Percentiles rank a stretch among this genome's conserved stretches.
Evolutionary conservation across 2,329 filamentous ascomycete genomes (phyloP).

Genomic region (Cylindrodendrum hubeiense): DNA sequence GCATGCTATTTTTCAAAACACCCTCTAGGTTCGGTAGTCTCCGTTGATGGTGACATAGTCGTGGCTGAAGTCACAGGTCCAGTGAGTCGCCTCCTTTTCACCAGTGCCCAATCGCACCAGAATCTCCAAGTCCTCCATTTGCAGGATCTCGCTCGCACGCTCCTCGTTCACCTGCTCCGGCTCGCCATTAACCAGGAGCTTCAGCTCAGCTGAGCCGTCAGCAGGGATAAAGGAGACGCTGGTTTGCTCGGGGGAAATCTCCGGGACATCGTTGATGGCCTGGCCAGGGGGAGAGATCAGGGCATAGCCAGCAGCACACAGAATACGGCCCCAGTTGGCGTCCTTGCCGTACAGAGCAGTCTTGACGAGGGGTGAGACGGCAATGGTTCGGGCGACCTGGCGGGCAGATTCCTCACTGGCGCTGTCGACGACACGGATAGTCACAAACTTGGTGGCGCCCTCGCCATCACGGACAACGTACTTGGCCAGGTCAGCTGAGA

Average conservation of each 20-base stretch:
- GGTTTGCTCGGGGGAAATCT: conserved; percentile 77
- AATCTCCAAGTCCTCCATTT: conserved; percentile 84
- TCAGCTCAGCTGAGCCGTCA: conserved; percentile 82
- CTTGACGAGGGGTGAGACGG: conserved; percentile 93
- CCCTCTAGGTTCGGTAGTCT: conserved; percentile 71
- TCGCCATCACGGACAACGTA: conserved; percentile 96
- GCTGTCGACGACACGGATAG: conserved; percentile 84
- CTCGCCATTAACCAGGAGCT: conserved; percentile 82
- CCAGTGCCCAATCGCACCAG: conserved; percentile 79
- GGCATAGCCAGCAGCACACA: conserved; percentile 92
- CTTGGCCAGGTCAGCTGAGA: conserved; percentile 87
- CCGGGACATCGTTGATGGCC: conserved; percentile 69
- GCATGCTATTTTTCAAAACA: conserved; percentile 10
- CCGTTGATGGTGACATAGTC: conserved; percentile 81
- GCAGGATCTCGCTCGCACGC: conserved; percentile 81
- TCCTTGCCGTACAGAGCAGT: conserved; percentile 97
- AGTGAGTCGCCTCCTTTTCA: conserved; percentile 77
- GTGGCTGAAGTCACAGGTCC: conserved; percentile 90
- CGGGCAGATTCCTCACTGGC: conserved; percentile 78
- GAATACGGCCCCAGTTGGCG: conserved; percentile 97
- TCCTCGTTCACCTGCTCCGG: conserved; percentile 83
- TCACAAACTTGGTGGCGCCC: conserved; percentile 98
- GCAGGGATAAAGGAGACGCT: conserved; percentile 83
- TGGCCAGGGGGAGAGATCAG: conserved; percentile 70
- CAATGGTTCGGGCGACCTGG: conserved; percentile 87